Conservation (phyloP, 1,284 basidiomycete genomes). For the Xerocomus amazonicus region DNA sequence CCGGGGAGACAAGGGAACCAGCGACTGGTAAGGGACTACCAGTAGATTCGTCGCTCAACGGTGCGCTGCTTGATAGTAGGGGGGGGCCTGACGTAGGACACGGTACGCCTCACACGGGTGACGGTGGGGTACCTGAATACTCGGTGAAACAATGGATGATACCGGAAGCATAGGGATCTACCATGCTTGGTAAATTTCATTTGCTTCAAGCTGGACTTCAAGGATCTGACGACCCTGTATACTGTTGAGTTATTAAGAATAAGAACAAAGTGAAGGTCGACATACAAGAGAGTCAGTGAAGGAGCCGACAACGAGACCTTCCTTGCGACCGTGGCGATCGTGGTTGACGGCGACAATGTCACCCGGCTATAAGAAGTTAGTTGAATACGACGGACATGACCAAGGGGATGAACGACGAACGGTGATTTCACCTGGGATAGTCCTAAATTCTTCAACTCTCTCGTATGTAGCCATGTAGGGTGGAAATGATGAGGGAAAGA, state of each 20-base stretch:
- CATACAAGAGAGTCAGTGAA: slow-evolving; percentile 66
- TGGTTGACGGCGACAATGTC: slow-evolving; percentile 75
- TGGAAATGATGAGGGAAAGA: slow-evolving; percentile 14
- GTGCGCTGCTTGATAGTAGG: slow-evolving; percentile 42
- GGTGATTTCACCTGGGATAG: slow-evolving; percentile 32
- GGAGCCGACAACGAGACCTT: slow-evolving; percentile 73
- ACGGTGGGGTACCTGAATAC: slow-evolving; percentile 60
- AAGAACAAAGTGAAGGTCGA: slow-evolving; percentile 11
- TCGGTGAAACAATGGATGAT: slow-evolving; percentile 2
- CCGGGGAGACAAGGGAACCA: slow-evolving; percentile 8
- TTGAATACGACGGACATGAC: slow-evolving; percentile 2
- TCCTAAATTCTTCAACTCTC: slow-evolving; percentile 31
- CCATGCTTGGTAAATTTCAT: slow-evolving; percentile 66
- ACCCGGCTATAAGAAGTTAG: slow-evolving; percentile 49
- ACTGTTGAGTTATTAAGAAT: slow-evolving; percentile 3
- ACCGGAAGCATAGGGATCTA: slow-evolving; percentile 29
- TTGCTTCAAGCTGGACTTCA: slow-evolving; percentile 71
- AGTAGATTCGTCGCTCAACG: slow-evolving; percentile 69
- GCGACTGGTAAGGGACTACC: slow-evolving; percentile 39
- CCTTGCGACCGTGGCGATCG: slow-evolving; percentile 55
- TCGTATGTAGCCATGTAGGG: slow-evolving; percentile 33
- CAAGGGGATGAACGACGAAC: slow-evolving; percentile 25
- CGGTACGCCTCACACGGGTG: slow-evolving; percentile 67
- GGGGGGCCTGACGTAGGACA: slow-evolving; percentile 51
- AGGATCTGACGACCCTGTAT: slow-evolving; percentile 71